Percentiles rank a stretch among this genome's conserved stretches.
Conservation (phyloP, 495 filamentous ascomycete genomes). For the Pyronema domesticum region DNA sequence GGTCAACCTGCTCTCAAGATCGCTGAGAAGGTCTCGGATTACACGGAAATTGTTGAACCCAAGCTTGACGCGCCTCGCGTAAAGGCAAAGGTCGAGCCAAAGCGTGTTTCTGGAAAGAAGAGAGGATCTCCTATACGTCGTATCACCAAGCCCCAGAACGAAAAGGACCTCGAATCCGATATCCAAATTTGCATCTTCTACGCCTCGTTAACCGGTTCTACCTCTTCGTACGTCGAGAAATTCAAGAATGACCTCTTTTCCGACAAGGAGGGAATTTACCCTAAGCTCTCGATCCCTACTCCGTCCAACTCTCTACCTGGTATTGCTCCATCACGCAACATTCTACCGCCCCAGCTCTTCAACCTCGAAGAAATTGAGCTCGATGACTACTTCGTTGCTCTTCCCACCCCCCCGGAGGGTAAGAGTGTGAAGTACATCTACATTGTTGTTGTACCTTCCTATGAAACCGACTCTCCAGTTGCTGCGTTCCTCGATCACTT, state of each 20-base stretch:
- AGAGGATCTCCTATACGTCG: background rate
- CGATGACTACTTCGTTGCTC: slow-evolving; percentile 71
- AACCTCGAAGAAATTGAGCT: slow-evolving; percentile 75
- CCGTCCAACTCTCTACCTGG: slow-evolving; percentile 24
- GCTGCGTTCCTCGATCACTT: slow-evolving; percentile 68
- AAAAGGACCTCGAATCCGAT: slow-evolving; percentile 24
- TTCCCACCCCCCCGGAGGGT: slow-evolving; percentile 29
- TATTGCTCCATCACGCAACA: slow-evolving; percentile 15
- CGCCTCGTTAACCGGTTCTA: slow-evolving; percentile 66
- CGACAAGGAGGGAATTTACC: slow-evolving; percentile 14
- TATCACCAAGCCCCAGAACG: background rate
- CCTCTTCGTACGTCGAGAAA: slow-evolving; percentile 45
- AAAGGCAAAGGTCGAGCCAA: slow-evolving; percentile 4
- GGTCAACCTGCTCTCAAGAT: background rate
- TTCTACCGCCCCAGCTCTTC: slow-evolving; percentile 46
- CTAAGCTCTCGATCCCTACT: slow-evolving; percentile 16
- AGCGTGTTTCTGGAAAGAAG: slow-evolving; percentile 13
- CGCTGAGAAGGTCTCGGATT: slow-evolving; percentile 6
- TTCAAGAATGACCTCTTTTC: slow-evolving; percentile 28
- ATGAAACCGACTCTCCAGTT: slow-evolving; percentile 80
- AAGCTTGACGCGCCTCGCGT: background rate
- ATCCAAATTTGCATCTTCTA: slow-evolving; percentile 69
- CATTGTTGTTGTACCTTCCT: slow-evolving; percentile 63
- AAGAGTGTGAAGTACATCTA: slow-evolving; percentile 49
- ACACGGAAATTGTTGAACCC: slow-evolving; percentile 15